phyloP scores from a whole-genome alignment of 176 grass and related monocot genomes.

The Oryza officinalis region DNA sequence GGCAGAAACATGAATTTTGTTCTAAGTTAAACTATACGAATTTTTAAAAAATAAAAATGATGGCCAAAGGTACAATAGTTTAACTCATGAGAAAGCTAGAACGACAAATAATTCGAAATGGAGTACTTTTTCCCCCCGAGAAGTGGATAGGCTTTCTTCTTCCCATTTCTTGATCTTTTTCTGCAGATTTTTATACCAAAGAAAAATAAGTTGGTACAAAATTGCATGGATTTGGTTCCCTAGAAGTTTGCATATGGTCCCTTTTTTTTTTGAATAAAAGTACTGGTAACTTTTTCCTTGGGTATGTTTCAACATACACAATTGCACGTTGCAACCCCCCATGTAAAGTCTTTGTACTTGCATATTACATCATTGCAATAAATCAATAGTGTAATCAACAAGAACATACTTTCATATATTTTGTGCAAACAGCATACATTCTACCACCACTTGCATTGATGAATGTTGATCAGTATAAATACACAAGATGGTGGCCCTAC shows the following conservation, averaged over 20 bases:
- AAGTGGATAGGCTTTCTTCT: neutral
- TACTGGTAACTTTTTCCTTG: neutral
- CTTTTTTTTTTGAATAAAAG: neutral
- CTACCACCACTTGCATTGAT: neutral
- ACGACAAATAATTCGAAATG: no score
- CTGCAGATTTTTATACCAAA: neutral
- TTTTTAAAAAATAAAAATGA: no score
- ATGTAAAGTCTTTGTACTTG: neutral
- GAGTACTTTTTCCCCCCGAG: neutral
- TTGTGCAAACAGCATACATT: neutral
- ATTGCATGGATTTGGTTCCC: neutral
- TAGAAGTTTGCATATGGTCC: neutral
- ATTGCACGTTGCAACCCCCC: neutral
- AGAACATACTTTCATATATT: neutral
- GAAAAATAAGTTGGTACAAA: neutral
- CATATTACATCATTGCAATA: neutral
- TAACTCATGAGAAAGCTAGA: no score
- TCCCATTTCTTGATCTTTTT: neutral
- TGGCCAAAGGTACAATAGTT: no score
- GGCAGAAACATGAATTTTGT: neutral
- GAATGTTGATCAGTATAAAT: neutral
- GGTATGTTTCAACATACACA: neutral
- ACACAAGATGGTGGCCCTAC: conserved; percentile 13
- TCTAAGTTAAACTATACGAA: no score
- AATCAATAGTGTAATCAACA: neutral